Evolutionary conservation across 2,329 filamentous ascomycete species (phyloP).

Genomic region (Diaporthe citriasiana): DNA sequence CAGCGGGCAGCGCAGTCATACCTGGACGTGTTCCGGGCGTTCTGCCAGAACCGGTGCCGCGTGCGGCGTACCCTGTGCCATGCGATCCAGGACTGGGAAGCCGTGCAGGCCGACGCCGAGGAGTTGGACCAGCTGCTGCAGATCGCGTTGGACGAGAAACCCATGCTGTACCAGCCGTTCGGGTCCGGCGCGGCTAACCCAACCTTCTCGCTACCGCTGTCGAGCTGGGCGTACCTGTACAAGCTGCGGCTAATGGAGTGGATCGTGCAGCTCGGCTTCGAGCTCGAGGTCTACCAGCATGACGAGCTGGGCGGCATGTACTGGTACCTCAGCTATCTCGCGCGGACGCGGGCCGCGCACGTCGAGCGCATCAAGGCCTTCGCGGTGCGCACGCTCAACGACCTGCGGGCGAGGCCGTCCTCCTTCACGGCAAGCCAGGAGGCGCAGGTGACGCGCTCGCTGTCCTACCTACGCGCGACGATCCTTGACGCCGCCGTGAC

Average conservation of each 20-base stretch:
- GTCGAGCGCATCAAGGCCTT: slow-evolving; percentile 81
- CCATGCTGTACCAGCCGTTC: slow-evolving; percentile 63
- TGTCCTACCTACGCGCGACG: slow-evolving; percentile 70
- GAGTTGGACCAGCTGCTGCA: slow-evolving; percentile 80
- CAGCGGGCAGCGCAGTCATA: slow-evolving; percentile 77
- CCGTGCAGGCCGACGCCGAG: slow-evolving; percentile 84
- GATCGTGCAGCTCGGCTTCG: slow-evolving; percentile 92
- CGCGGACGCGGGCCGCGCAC: slow-evolving; percentile 77
- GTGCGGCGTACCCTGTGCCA: slow-evolving; percentile 92
- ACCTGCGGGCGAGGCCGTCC: slow-evolving; percentile 47
- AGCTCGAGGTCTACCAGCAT: slow-evolving; percentile 88
- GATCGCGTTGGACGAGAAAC: slow-evolving; percentile 70
- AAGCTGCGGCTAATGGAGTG: slow-evolving; percentile 91
- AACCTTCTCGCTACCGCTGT: slow-evolving; percentile 79
- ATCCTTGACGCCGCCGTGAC: slow-evolving; percentile 76
- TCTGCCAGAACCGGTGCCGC: slow-evolving; percentile 92
- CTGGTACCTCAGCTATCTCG: slow-evolving; percentile 84
- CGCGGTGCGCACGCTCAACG: slow-evolving; percentile 59
- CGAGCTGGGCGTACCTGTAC: slow-evolving; percentile 90
- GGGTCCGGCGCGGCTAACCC: slow-evolving; percentile 62
- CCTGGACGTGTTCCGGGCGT: slow-evolving; percentile 84
- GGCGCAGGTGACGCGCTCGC: slow-evolving; percentile 61
- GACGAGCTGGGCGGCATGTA: slow-evolving; percentile 93
- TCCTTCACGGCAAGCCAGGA: slow-evolving; percentile 53
- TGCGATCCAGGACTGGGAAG: slow-evolving; percentile 85